Evolutionary conservation across 75 land plant species (phyloP), one percentile per base, ranked within the genome.

Genomic region (Cupressus sempervirens): DNA sequence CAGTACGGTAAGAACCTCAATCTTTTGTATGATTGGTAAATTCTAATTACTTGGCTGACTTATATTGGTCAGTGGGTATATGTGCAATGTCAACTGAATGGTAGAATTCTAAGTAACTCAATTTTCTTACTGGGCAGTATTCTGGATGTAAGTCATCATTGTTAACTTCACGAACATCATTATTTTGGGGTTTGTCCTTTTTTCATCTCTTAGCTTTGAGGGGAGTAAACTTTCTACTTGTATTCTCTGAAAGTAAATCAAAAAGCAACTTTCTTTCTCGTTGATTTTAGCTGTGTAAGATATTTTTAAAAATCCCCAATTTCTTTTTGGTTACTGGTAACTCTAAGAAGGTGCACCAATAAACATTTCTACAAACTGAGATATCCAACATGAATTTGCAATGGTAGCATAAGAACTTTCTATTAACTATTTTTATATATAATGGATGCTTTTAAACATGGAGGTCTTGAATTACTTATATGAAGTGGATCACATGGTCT

Each of bases 1-100:
- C 93, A 67, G 92, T 85, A 13, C 83, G 88, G 93, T 92, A 86
- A 72, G 91, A 75, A 13, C 26, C 23, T 45, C 84, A 43, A 83
- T n/a, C 40, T 8, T 62, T 79, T 45, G 81, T 79, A 20, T n/a
- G 81, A 72, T 11, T 72, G 32, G 29, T 26, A 45, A 30, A 43
- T 79, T 43, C 30, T 79, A 36, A n/a, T 79, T 79, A 45, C 30
- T 45, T 38, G 26, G 18, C 38, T 76, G 12, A 6, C 26, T 40
- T 45, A 13, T 79, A 79, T 79, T 26, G 29, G 45, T 79, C 4
- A 3, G n/a, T 41, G 48, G 15, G 35, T 4, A 11, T 79, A n/a
- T 79, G 30, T 26, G 0, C 18, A 79, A 23, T n/a, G n/a, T 43
- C 29, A 12, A 79, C 30, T 36, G 29, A 76, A 38, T 18, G 10